These are phyloP conservation scores for Euphorbia celastroides DNA, from an alignment of 441 rosid genomes.

Conservation along the genomic window DNA sequence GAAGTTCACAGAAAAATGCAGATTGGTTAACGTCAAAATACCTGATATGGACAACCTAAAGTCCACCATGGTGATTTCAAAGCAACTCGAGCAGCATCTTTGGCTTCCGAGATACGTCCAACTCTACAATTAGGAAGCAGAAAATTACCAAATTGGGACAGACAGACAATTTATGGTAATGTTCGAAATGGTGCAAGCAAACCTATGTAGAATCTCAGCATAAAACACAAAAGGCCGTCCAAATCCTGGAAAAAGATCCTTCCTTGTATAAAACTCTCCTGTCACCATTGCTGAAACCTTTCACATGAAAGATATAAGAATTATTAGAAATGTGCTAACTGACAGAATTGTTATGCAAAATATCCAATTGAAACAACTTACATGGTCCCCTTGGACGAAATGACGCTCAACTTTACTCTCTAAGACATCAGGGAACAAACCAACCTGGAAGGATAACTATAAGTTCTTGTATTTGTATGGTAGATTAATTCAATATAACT, in stretches of 20 bases:
- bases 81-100: constrained; percentile 91
- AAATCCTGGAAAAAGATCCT: constrained; percentile 77
- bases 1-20: neutral
- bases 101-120: constrained; percentile 68
- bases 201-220: constrained; percentile 72
- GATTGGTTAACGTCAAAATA: constrained; percentile 21
- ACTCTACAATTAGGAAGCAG: constrained; percentile 33
- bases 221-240: constrained; percentile 78
- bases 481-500: constrained; percentile 11
- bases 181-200: constrained; percentile 14
- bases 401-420: constrained; percentile 65
- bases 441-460: too few relatives aligned
- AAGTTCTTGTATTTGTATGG: too few relatives aligned
- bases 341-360: too few relatives aligned
- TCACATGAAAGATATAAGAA: constrained; percentile 19
- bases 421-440: constrained; percentile 77
- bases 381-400: constrained; percentile 74
- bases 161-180: constrained; percentile 1
- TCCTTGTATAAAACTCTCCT: constrained; percentile 68
- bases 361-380: constrained; percentile 25
- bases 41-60: constrained; percentile 75
- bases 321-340: too few relatives aligned
- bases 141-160: constrained; percentile 4
- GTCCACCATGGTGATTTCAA: constrained; percentile 95
- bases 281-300: constrained; percentile 92